Conservation (phyloP, 345 rosid genomes). For the Salix suchowensis region DNA sequence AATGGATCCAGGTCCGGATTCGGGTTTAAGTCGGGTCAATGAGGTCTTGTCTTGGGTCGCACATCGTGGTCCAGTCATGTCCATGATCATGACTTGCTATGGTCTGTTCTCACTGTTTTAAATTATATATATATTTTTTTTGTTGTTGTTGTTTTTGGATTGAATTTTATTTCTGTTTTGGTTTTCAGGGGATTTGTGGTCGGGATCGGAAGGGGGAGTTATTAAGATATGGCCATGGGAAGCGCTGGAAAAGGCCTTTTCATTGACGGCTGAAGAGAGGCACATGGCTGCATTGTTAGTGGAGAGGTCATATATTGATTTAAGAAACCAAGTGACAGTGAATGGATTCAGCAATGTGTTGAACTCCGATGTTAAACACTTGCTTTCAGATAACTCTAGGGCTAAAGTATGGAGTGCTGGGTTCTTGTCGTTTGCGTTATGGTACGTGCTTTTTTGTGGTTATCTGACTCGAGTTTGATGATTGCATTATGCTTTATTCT, state of each 20-base stretch:
- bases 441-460: constrained; percentile 42
- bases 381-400: constrained; percentile 65
- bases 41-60: constrained; percentile 32
- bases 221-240: constrained; percentile 97
- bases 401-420: constrained; percentile 88
- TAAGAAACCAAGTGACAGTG: constrained; percentile 69
- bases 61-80: constrained; percentile 24
- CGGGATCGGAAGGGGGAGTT: constrained; percentile 79
- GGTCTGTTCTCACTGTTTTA: constrained; percentile 4
- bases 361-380: constrained; percentile 56
- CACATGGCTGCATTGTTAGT: constrained; percentile 87
- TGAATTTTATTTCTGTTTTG: not conserved
- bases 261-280: constrained; percentile 69
- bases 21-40: constrained; percentile 4
- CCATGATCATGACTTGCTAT: constrained; percentile 18
- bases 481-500: not conserved
- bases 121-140: no score
- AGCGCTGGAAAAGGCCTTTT: constrained; percentile 76
- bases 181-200: constrained; percentile 87
- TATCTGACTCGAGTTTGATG: not conserved
- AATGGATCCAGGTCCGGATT: constrained; percentile 7
- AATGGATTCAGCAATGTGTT: constrained; percentile 56
- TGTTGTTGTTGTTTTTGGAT: not conserved
- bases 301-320: constrained; percentile 92
- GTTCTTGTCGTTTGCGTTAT: constrained; percentile 65